Evolutionary conservation across 768 basidiomycete genomes (phyloP).

Genomic region (Trametopsis cervina): DNA sequence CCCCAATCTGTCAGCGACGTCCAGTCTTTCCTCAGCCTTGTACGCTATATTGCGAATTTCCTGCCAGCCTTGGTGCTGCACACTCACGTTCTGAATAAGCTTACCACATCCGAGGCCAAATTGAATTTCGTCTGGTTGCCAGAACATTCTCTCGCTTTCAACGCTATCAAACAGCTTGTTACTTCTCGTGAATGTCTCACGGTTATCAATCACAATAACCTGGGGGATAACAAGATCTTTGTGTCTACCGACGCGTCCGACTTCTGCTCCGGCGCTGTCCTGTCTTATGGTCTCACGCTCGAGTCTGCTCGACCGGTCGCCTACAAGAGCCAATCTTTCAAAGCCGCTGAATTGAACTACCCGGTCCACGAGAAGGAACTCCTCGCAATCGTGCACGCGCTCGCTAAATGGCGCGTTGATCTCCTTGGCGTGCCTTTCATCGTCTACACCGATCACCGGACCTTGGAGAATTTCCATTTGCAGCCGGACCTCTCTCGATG

Average conservation of each 20-base stretch:
- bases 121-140: constrained; percentile 21
- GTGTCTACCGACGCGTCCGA: constrained; percentile 29
- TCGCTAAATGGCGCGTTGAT: constrained; percentile 19
- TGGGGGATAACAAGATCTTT: constrained; percentile 26
- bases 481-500: constrained; percentile 28
- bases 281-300: constrained; percentile 27
- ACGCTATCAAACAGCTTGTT: constrained; percentile 28
- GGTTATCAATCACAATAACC: constrained; percentile 25
- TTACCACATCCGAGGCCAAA: constrained; percentile 20
- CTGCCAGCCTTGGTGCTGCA: constrained; percentile 24
- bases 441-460: constrained; percentile 32
- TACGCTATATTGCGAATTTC: constrained; percentile 24
- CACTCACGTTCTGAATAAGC: constrained; percentile 20
- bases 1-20: constrained; percentile 19
- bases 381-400: constrained; percentile 27
- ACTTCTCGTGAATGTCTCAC: constrained; percentile 23
- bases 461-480: constrained; percentile 25
- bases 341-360: constrained; percentile 29
- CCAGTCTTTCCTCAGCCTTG: constrained; percentile 21
- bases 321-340: constrained; percentile 24
- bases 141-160: constrained; percentile 27
- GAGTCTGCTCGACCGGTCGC: constrained; percentile 22
- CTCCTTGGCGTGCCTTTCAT: constrained; percentile 19
- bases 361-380: constrained; percentile 34
- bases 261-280: constrained; percentile 23